Evolutionary conservation across 2,329 filamentous ascomycete species (phyloP).

Genomic region (Teratosphaeria viscida): DNA sequence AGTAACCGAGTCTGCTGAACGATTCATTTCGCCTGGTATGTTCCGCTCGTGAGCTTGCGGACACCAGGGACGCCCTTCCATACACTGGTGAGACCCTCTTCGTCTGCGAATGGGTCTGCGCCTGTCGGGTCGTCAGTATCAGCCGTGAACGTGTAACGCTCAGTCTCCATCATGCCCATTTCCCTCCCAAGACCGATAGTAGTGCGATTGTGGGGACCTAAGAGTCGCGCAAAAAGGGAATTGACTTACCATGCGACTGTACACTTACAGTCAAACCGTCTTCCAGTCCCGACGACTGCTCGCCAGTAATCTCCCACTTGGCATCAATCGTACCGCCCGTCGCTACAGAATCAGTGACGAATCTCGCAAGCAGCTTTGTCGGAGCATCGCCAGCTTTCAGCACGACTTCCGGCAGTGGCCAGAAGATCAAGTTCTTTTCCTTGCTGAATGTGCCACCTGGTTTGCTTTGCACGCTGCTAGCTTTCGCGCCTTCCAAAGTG

Average conservation of each 20-base stretch:
- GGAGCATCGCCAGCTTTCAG: slow-evolving; percentile 46
- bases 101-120: slow-evolving; percentile 62
- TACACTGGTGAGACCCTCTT: slow-evolving; percentile 28
- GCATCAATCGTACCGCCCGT: slow-evolving; percentile 71
- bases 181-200: too few species aligned
- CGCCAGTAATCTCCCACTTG: slow-evolving; percentile 59
- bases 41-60: slow-evolving; percentile 62
- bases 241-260: slow-evolving; percentile 31
- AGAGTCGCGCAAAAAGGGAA: slow-evolving; percentile 19
- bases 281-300: slow-evolving; percentile 38
- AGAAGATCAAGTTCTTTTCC: slow-evolving; percentile 68
- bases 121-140: slow-evolving; percentile 13
- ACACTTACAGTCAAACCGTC: slow-evolving; percentile 53
- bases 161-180: too few species aligned
- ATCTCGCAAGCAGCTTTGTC: slow-evolving; percentile 72
- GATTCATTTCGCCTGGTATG: slow-evolving; percentile 41
- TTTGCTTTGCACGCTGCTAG: slow-evolving; percentile 63
- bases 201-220: too few species aligned
- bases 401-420: slow-evolving; percentile 67
- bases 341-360: slow-evolving; percentile 62
- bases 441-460: slow-evolving; percentile 69
- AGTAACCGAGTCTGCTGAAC: not conserved
- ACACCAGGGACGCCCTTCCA: slow-evolving; percentile 60
- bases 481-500: slow-evolving; percentile 44
- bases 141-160: not conserved